These are phyloP conservation scores for Tuber magnatum DNA, from an alignment of 495 filamentous ascomycete species.

Conservation along the genomic window DNA sequence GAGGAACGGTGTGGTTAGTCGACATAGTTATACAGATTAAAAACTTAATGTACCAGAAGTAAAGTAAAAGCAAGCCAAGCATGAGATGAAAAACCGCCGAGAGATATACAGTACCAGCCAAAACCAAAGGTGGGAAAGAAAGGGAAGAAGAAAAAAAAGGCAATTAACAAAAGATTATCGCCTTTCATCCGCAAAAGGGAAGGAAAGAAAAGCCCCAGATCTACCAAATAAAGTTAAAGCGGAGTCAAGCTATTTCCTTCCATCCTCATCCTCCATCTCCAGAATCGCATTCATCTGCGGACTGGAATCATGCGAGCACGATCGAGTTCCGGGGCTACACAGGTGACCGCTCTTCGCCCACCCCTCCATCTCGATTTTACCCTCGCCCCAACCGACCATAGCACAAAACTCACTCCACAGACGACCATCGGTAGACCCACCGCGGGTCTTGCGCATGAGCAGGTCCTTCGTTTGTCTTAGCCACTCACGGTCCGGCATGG, in stretches of 20 bases:
- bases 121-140: neutral
- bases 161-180: neutral
- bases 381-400: slow-evolving; percentile 37
- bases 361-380: slow-evolving; percentile 22
- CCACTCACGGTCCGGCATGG: slow-evolving; percentile 35
- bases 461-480: slow-evolving; percentile 30
- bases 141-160: too few species aligned
- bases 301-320: slow-evolving; percentile 21
- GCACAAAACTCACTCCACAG: slow-evolving; percentile 38
- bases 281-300: slow-evolving; percentile 34
- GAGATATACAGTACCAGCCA: neutral
- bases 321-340: slow-evolving; percentile 18
- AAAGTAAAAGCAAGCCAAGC: neutral
- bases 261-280: slow-evolving; percentile 31
- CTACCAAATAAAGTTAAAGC: neutral
- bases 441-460: slow-evolving; percentile 24
- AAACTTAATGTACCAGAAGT: slow-evolving; percentile 1
- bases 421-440: slow-evolving; percentile 28
- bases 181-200: neutral
- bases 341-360: slow-evolving; percentile 13
- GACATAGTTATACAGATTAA: slow-evolving; percentile 4
- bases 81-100: neutral
- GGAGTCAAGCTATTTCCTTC: neutral
- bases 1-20: neutral
- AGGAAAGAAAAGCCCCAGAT: neutral